A percentile compares a stretch with the other conserved stretches of the same genome.
Conservation (phyloP, 306 rosid genomes). For the Urtica urens region DNA sequence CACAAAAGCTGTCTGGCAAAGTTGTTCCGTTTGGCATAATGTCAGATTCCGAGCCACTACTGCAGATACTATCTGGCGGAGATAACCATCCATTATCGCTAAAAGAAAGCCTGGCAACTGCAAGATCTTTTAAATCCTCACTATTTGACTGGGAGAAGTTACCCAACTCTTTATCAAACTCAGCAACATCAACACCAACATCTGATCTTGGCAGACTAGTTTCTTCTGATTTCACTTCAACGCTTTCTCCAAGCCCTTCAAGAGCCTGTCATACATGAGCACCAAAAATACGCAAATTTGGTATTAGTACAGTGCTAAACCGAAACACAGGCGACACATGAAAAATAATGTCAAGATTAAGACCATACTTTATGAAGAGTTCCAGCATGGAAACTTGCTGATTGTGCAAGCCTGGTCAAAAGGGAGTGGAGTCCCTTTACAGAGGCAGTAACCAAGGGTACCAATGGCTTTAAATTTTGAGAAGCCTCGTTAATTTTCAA, state of each 20-base stretch:
- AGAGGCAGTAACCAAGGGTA: slow-evolving; percentile 54
- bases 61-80: slow-evolving; percentile 77
- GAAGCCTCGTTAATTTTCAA: slow-evolving; percentile 68
- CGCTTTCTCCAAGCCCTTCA: slow-evolving; percentile 94
- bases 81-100: slow-evolving; percentile 85
- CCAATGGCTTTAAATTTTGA: slow-evolving; percentile 65
- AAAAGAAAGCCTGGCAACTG: slow-evolving; percentile 41
- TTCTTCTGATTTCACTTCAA: slow-evolving; percentile 70
- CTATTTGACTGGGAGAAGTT: slow-evolving; percentile 37
- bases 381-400: slow-evolving; percentile 94
- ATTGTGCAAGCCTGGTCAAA: slow-evolving; percentile 77
- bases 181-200: slow-evolving; percentile 46
- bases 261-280: slow-evolving; percentile 58
- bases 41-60: slow-evolving; percentile 61
- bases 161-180: slow-evolving; percentile 55
- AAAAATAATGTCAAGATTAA: slow-evolving; percentile 16
- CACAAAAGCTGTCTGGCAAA: slow-evolving; percentile 56
- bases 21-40: slow-evolving; percentile 35
- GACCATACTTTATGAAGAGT: slow-evolving; percentile 77
- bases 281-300: background rate
- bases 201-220: slow-evolving; percentile 49
- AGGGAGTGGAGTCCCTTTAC: slow-evolving; percentile 82
- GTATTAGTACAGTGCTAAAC: slow-evolving; percentile 5
- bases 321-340: background rate
- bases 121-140: slow-evolving; percentile 41